Evolutionary conservation across 495 filamentous ascomycete species (phyloP).

Genomic region (Cryomyces minteri): DNA sequence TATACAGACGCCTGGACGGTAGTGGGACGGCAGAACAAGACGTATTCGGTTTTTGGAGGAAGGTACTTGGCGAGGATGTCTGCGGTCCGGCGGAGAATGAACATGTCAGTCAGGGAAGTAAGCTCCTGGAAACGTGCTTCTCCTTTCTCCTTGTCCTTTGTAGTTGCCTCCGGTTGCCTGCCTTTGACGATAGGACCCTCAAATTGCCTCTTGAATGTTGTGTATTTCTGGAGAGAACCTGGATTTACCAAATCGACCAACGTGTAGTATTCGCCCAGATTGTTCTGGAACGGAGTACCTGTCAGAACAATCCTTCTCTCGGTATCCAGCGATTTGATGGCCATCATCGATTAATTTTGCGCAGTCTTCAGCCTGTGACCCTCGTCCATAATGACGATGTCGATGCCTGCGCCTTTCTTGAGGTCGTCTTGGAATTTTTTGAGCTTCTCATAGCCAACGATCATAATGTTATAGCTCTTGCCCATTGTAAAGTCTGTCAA

Average conservation of each 20-base stretch:
- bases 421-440: slow-evolving; percentile 49
- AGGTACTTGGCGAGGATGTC: slow-evolving; percentile 56
- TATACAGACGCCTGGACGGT: slow-evolving; percentile 50
- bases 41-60: slow-evolving; percentile 61
- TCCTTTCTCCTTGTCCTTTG: slow-evolving; percentile 56
- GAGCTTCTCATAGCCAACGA: slow-evolving; percentile 69
- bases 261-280: slow-evolving; percentile 59
- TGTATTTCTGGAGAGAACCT: slow-evolving; percentile 46
- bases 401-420: slow-evolving; percentile 41
- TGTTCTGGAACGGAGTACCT: slow-evolving; percentile 67
- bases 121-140: slow-evolving; percentile 51
- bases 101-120: slow-evolving; percentile 43
- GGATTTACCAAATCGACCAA: slow-evolving; percentile 73
- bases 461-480: slow-evolving; percentile 60
- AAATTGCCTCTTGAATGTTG: slow-evolving; percentile 53
- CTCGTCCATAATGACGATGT: slow-evolving; percentile 70
- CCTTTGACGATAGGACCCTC: slow-evolving; percentile 56
- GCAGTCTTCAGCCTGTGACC: slow-evolving; percentile 68
- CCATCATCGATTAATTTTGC: slow-evolving; percentile 61
- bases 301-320: slow-evolving; percentile 50
- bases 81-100: slow-evolving; percentile 62
- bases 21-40: slow-evolving; percentile 60
- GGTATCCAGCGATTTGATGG: slow-evolving; percentile 56
- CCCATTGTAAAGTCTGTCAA: slow-evolving; percentile 43
- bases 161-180: slow-evolving; percentile 48